Evolutionary conservation across 305 asterid species (phyloP), one percentile per base, ranked within the genome.

Genomic region (Fraxinus greggii): DNA sequence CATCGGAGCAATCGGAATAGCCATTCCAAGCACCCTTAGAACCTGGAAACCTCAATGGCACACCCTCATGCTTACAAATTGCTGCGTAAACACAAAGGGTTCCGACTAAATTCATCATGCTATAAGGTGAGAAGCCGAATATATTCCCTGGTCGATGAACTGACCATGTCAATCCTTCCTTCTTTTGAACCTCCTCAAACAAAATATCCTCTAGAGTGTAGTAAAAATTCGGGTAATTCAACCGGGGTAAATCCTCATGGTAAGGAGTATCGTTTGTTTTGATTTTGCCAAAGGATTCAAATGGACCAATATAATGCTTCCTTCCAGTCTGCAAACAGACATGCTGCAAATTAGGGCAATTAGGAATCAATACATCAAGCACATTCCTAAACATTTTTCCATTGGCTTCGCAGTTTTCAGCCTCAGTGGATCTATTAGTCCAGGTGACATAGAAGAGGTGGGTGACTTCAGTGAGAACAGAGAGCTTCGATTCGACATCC

Each of bases 381-480:
- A 91, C 86, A 79, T 91, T 89, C 45, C 65, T 81, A 61, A 89
- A 72, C 91, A 89, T 91, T 72, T 83, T 81, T 3, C 89, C 91
- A 82, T 91, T 91, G 21, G 48, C 79, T 40, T 87, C 82, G 54
- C 91, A 91, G 7, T 89, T 88, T 15, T 89, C 89, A 9, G 38
- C 21, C 77, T 88, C 93, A 0, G 88, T 86, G 24, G 87, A 70
- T 54, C 80, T 69, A 56, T 21, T 83, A 5, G 91, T 83, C 94
- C 94, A 89, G 7, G 92, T 89, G 61, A 86, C 88, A 28, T 89
- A 89, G 75, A 89, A 91, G 3, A 89, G 42, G 72, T 88, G 89
- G 10, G 94, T 88, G 40, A 89, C 51, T 19, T 91, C 92, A 3
- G 72, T 48, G 28, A 91, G 84, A 0, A 77, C 17, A 6, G 89